These are phyloP conservation scores for Tulasnella sp. DNA, from an alignment of 768 basidiomycete genomes.

Conservation along the genomic window DNA sequence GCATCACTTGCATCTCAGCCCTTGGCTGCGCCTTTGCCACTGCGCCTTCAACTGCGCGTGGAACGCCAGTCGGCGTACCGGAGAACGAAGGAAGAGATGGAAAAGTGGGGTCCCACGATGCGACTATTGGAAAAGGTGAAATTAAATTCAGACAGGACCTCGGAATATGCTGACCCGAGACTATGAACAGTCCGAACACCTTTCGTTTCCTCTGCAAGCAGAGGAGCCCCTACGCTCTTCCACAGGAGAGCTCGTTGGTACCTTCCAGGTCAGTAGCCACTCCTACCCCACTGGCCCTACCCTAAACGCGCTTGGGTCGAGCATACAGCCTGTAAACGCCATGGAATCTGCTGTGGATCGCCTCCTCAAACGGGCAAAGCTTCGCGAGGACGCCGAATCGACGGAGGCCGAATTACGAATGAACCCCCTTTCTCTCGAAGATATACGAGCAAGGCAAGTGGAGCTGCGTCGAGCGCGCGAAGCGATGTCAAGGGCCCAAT, in stretches of 20 bases:
- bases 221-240: conserved; percentile 54
- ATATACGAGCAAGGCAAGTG: conserved; percentile 72
- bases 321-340: conserved; percentile 66
- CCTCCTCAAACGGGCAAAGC: conserved; percentile 73
- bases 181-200: conserved; percentile 65
- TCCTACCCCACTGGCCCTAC: background rate
- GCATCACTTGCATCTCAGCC: conserved; percentile 55
- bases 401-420: conserved; percentile 71
- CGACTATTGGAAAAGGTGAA: conserved; percentile 79
- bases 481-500: conserved; percentile 87
- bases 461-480: conserved; percentile 88
- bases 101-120: conserved; percentile 93
- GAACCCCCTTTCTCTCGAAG: conserved; percentile 79
- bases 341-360: conserved; percentile 80
- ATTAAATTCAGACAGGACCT: background rate
- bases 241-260: conserved; percentile 70
- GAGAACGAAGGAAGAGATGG: conserved; percentile 84
- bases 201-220: conserved; percentile 80
- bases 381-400: conserved; percentile 73
- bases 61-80: conserved; percentile 94
- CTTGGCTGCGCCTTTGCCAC: conserved; percentile 78
- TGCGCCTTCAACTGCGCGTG: conserved; percentile 79
- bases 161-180: background rate
- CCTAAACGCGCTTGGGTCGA: background rate
- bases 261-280: conserved; percentile 63